phyloP scores from a whole-genome alignment of 1,284 basidiomycete genomes.

The Apiotrichum gamsii region DNA sequence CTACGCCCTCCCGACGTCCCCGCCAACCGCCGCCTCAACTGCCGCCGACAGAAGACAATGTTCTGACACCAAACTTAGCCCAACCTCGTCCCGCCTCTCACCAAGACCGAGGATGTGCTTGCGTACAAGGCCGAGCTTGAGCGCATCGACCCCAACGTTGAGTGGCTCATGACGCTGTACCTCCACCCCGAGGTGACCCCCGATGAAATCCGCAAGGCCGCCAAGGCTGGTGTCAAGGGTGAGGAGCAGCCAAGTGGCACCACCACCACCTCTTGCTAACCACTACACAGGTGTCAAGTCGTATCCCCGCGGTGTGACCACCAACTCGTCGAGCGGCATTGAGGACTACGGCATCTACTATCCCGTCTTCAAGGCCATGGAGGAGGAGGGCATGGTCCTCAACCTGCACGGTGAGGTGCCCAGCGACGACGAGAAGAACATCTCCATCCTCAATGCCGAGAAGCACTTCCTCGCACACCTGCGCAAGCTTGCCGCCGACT shows the following conservation, averaged over 20 bases:
- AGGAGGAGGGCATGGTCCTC: slow-evolving; percentile 85
- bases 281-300: slow-evolving; percentile 96
- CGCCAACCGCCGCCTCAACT: too few relatives aligned
- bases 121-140: slow-evolving; percentile 72
- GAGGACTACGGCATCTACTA: slow-evolving; percentile 95
- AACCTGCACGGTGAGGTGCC: slow-evolving; percentile 98
- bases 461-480: slow-evolving; percentile 84
- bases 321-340: slow-evolving; percentile 93
- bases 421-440: slow-evolving; percentile 78
- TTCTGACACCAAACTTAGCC: too few relatives aligned
- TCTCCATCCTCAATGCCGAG: slow-evolving; percentile 92
- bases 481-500: slow-evolving; percentile 69
- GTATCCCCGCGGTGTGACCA: slow-evolving; percentile 96
- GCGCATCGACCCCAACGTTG: slow-evolving; percentile 66
- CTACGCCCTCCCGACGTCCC: too few relatives aligned
- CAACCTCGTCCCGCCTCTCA: slow-evolving; percentile 89
- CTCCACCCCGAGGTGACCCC: slow-evolving; percentile 85
- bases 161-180: slow-evolving; percentile 95
- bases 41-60: too few relatives aligned
- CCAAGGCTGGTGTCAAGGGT: slow-evolving; percentile 74
- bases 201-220: slow-evolving; percentile 83
- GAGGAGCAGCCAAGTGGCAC: too few relatives aligned
- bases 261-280: too few relatives aligned
- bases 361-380: slow-evolving; percentile 90
- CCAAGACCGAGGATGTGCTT: slow-evolving; percentile 72